Evolutionary conservation across 2,329 filamentous ascomycete genomes (phyloP).

Genomic region (Exophiala sideris): DNA sequence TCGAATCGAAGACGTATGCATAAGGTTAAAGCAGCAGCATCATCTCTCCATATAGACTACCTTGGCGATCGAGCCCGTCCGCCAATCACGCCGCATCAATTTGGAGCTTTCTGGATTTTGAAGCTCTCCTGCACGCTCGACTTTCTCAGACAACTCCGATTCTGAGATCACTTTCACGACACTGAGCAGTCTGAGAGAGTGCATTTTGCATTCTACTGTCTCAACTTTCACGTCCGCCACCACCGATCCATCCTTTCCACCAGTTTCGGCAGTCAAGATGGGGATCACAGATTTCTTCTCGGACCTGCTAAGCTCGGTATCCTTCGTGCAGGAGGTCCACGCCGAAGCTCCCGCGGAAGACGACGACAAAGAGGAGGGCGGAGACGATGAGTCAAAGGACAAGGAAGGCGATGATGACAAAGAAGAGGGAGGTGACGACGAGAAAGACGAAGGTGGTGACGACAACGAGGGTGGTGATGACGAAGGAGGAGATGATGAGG

Average conservation of each 20-base stretch:
- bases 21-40: no score
- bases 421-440: conserved; percentile 48
- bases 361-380: conserved; percentile 39
- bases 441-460: conserved; percentile 52
- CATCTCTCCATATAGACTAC: no score
- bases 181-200: no score
- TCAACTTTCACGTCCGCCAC: not conserved
- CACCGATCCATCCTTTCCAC: conserved; percentile 14
- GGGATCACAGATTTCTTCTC: conserved; percentile 63
- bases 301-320: conserved; percentile 64
- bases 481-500: conserved; percentile 50
- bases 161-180: no score
- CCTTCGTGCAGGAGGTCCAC: conserved; percentile 52
- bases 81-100: no score
- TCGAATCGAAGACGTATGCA: no score
- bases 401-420: conserved; percentile 41
- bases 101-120: no score
- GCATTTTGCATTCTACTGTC: not conserved
- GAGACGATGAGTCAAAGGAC: conserved; percentile 33
- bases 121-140: no score
- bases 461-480: conserved; percentile 65
- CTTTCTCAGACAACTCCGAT: no score
- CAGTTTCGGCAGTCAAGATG: conserved; percentile 44
- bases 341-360: conserved; percentile 57
- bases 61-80: no score